These are phyloP conservation scores for Aspergillus sp. DNA, from an alignment of 2,329 filamentous ascomycete genomes.

Conservation along the genomic window DNA sequence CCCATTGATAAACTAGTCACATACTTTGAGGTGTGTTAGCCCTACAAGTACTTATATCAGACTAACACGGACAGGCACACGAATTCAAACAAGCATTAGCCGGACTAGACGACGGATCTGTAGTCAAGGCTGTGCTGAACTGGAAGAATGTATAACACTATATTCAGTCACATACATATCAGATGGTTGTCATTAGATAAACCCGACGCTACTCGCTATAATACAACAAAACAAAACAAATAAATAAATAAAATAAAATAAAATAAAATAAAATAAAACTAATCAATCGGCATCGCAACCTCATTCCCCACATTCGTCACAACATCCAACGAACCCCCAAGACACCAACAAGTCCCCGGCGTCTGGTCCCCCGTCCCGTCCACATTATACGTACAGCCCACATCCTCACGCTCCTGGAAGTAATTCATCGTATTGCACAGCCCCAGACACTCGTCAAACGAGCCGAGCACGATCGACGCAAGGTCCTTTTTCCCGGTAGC, in stretches of 20 bases:
- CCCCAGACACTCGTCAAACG: conserved; percentile 3
- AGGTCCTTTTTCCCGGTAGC: not conserved
- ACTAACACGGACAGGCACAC: not conserved
- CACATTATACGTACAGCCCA: conserved; percentile 7
- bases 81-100: conserved; percentile 5
- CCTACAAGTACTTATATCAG: not conserved
- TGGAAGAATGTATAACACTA: not conserved
- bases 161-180: not conserved
- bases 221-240: not conserved
- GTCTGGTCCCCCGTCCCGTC: conserved; percentile 1
- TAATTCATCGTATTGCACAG: conserved; percentile 11
- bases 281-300: not conserved
- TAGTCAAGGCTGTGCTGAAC: conserved; percentile 8
- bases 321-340: not conserved
- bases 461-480: not conserved
- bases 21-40: conserved; percentile 12
- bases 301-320: conserved; percentile 8
- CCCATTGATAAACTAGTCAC: conserved; percentile 17
- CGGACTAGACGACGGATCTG: not conserved
- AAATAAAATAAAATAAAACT: not conserved
- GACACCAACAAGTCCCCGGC: conserved; percentile 12
- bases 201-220: not conserved
- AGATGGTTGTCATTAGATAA: too few species aligned
- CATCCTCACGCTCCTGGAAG: conserved; percentile 1
- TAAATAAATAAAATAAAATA: not conserved